These are phyloP conservation scores for Torrubiellomyces zombiae DNA, from an alignment of 2,329 filamentous ascomycete species.

Conservation along the genomic window DNA sequence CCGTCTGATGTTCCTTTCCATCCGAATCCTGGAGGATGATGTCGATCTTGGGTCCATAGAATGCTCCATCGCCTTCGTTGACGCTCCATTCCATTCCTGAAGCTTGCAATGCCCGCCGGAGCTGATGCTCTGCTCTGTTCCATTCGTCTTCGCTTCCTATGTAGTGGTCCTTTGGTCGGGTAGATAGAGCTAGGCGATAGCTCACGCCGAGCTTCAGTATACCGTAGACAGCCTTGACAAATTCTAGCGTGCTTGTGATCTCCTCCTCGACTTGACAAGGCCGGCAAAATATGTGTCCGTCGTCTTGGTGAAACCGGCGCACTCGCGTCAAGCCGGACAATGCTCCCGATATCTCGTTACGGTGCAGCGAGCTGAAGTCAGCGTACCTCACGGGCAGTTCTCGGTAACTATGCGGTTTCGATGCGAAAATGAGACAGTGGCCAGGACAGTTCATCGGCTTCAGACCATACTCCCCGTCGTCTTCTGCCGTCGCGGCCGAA, in stretches of 20 bases:
- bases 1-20: constrained; percentile 77
- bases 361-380: constrained; percentile 74
- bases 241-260: constrained; percentile 56
- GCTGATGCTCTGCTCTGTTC: constrained; percentile 25
- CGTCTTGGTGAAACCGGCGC: constrained; percentile 77
- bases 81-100: constrained; percentile 58
- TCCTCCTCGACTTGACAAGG: constrained; percentile 59
- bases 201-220: constrained; percentile 50
- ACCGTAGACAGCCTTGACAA: constrained; percentile 55
- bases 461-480: constrained; percentile 58
- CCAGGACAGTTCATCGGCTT: constrained; percentile 93
- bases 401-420: constrained; percentile 55
- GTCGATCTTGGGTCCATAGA: constrained; percentile 87
- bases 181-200: constrained; percentile 65
- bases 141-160: constrained; percentile 58
- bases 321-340: constrained; percentile 71
- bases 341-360: constrained; percentile 72
- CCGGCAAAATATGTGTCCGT: constrained; percentile 80
- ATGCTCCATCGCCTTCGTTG: constrained; percentile 71
- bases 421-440: constrained; percentile 70
- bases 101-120: constrained; percentile 33
- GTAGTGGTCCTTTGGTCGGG: constrained; percentile 56
- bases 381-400: constrained; percentile 73
- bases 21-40: constrained; percentile 65
- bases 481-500: constrained; percentile 29